Base-by-base conservation (phyloP, 192 early-diverging fungal genomes). In the Geranomyces variabilis region DNA sequence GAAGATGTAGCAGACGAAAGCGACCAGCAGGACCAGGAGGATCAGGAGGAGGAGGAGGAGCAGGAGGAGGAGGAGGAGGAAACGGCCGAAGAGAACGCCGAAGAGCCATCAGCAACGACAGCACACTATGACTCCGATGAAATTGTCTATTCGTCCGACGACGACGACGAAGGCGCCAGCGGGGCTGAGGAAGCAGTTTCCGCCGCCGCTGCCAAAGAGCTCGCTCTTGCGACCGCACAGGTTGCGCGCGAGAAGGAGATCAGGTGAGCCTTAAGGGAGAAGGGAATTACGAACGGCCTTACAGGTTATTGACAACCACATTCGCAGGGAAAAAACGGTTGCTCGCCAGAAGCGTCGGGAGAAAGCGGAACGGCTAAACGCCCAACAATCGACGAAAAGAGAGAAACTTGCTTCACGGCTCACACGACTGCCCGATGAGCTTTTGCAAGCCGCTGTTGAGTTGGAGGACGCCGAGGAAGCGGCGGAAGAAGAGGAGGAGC, bases 81-180 rank as follows among this genome's bases (percentile, higher is more conserved):
- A 30, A 19, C 2, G 22, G 58, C 6, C 7, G n/a, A n/a, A 8
- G 31, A 19, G 58, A 19, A 60, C 1, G 58, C 17, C 5, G 58
- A 7, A 60, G 58, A 60, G 17, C 58, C 24, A 7, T 6, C 31
- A 60, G 29, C 29, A 7, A 30, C 15, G 31, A 2, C 24, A 34
- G 19, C 58, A 19, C 4, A 60, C 31, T 60, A 60, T 26, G 58
- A 60, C 19, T 60, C 58, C 3, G 58, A 60, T 34, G 58, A 60
- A 34, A 60, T 60, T 19, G 29, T 60, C 3, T 60, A 60, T 60
- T 60, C 58, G 2, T 60, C 58, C 29, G 58, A 60, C 58, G 58
- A 60, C 58, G 58, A 60, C 6, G 58, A 60, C 8, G 58, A 30
- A 4, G 58, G 28, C 2, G 51, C 24, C 2, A 53, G 51, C 24